Evolutionary conservation across 345 rosid genomes (phyloP).

Genomic region (Heritiera fomes): DNA sequence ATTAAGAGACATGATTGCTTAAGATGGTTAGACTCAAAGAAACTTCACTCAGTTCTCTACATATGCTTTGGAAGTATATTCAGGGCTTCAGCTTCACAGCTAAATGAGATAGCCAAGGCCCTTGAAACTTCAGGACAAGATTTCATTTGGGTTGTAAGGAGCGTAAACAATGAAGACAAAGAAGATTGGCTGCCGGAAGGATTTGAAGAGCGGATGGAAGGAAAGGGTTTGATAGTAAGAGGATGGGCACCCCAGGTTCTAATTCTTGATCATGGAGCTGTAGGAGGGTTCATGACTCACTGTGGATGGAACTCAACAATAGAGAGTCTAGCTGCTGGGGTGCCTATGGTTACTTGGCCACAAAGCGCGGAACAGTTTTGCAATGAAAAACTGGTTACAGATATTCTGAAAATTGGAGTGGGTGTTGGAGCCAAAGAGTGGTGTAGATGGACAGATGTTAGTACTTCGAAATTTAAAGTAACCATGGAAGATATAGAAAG

Average conservation of each 20-base stretch:
- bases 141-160: slow-evolving; percentile 51
- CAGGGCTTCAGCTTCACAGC: slow-evolving; percentile 29
- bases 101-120: slow-evolving; percentile 40
- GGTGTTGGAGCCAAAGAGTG: slow-evolving; percentile 38
- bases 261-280: slow-evolving; percentile 47
- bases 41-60: slow-evolving; percentile 45
- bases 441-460: slow-evolving; percentile 15
- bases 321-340: slow-evolving; percentile 41
- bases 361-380: slow-evolving; percentile 45
- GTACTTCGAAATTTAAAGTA: slow-evolving; percentile 6
- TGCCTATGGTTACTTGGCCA: slow-evolving; percentile 57
- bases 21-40: slow-evolving; percentile 41
- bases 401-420: slow-evolving; percentile 38
- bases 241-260: slow-evolving; percentile 52
- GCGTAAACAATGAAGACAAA: slow-evolving; percentile 24
- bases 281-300: slow-evolving; percentile 49
- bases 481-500: slow-evolving; percentile 35
- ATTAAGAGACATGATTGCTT: slow-evolving; percentile 36
- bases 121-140: slow-evolving; percentile 42
- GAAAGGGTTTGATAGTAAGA: slow-evolving; percentile 45
- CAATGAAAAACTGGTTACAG: slow-evolving; percentile 44
- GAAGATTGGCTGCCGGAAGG: slow-evolving; percentile 53
- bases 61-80: slow-evolving; percentile 43
- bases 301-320: slow-evolving; percentile 59
- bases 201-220: slow-evolving; percentile 39